These are phyloP conservation scores for Zoysia matrella DNA, from an alignment of 202 grass and related monocot genomes.

Conservation along the genomic window DNA sequence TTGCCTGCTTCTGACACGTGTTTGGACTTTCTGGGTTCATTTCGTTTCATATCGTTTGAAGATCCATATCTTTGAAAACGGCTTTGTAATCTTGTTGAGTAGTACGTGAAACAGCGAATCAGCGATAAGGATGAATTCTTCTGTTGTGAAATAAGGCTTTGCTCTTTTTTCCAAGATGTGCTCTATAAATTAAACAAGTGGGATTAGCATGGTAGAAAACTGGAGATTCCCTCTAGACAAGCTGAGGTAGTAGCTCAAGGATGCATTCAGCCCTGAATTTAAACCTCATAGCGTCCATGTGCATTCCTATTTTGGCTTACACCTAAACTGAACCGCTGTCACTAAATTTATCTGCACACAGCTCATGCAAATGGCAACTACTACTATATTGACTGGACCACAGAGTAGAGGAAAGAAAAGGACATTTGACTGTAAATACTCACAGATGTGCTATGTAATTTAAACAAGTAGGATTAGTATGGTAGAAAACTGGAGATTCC, in stretches of 20 bases:
- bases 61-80: conserved; percentile 30
- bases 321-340: no score
- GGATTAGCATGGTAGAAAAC: not conserved
- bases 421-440: no score
- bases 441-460: no score
- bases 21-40: no score
- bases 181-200: not conserved
- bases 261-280: no score
- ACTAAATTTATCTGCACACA: no score
- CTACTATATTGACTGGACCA: no score
- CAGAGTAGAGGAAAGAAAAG: no score
- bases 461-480: not conserved
- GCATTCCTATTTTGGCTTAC: no score
- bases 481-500: not conserved
- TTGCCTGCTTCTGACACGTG: no score
- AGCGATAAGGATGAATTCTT: not conserved
- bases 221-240: not conserved
- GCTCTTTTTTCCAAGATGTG: not conserved
- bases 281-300: no score
- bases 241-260: not conserved
- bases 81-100: not conserved
- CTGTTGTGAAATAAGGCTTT: not conserved
- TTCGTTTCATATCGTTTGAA: conserved; percentile 7
- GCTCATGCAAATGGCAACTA: no score
- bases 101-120: not conserved